phyloP scores from a whole-genome alignment of 1,284 basidiomycete species.

The Wallemia hederae region DNA sequence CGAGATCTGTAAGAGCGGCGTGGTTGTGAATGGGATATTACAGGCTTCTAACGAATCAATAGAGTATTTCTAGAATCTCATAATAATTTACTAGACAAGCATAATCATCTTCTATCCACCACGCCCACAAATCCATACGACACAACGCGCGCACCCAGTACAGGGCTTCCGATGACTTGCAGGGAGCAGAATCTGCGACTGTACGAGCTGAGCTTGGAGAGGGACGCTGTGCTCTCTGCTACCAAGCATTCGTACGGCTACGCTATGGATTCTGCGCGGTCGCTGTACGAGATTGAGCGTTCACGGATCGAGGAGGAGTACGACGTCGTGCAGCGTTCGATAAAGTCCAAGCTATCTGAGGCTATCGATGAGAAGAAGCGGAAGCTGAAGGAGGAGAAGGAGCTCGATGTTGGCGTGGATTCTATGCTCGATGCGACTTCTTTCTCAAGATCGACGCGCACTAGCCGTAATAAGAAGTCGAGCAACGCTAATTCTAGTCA shows the following conservation, averaged over 20 bases:
- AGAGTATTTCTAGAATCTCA: not conserved
- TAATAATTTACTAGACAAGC: not conserved
- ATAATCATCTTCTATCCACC: not conserved
- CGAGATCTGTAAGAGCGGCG: constrained; percentile 18
- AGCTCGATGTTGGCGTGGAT: constrained; percentile 18
- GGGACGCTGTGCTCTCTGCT: constrained; percentile 19
- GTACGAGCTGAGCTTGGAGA: constrained; percentile 20
- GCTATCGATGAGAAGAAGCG: constrained; percentile 20
- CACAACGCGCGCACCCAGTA: not conserved
- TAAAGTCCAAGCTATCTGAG: constrained; percentile 18
- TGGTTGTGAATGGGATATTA: not conserved
- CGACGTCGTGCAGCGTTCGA: constrained; percentile 17
- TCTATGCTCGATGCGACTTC: not conserved
- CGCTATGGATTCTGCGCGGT: constrained; percentile 12
- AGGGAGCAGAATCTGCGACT: constrained; percentile 12
- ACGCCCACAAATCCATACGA: not conserved
- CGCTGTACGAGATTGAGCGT: constrained; percentile 20
- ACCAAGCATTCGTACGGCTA: constrained; percentile 20
- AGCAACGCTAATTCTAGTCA: not conserved
- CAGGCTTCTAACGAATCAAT: not conserved
- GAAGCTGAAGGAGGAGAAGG: constrained; percentile 22
- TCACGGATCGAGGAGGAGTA: constrained; percentile 21
- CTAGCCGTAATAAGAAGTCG: not conserved
- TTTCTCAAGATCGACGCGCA: not conserved
- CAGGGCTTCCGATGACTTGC: not conserved